These are phyloP conservation scores for Rhododendron williamsianum DNA, from an alignment of 148 eudicot genomes.

Conservation along the genomic window DNA sequence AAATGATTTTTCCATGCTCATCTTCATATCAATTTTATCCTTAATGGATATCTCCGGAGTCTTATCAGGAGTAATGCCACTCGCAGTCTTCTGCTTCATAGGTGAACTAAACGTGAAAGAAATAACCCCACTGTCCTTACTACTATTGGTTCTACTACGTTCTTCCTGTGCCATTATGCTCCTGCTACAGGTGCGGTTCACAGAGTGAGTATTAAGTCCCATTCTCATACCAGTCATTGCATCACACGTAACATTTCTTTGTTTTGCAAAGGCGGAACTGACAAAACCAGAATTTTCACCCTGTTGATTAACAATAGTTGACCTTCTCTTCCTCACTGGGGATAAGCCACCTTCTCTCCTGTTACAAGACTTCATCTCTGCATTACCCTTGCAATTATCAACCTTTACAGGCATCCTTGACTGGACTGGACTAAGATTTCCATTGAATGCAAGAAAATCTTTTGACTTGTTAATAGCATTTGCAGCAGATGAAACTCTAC, in stretches of 20 bases:
- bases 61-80: conserved; percentile 9
- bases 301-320: conserved; percentile 28
- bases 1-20: conserved; percentile 25
- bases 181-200: conserved; percentile 20
- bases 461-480: conserved; percentile 32
- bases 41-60: conserved; percentile 12
- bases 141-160: conserved; percentile 16
- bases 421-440: conserved; percentile 28
- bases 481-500: conserved; percentile 31
- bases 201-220: conserved; percentile 17
- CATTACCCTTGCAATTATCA: conserved; percentile 24
- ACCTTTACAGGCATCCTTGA: conserved; percentile 33
- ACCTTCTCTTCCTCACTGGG: conserved; percentile 53
- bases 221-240: conserved; percentile 17
- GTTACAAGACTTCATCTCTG: conserved; percentile 31
- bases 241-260: conserved; percentile 27
- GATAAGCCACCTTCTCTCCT: conserved; percentile 30
- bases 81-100: conserved; percentile 31
- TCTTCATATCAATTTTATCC: conserved; percentile 24
- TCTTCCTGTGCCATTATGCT: conserved; percentile 23
- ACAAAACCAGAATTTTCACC: conserved; percentile 30
- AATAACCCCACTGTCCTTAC: conserved; percentile 30
- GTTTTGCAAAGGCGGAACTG: conserved; percentile 23
- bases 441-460: conserved; percentile 40
- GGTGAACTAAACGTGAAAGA: conserved; percentile 53